Evolutionary conservation across 176 grass and related monocot species (phyloP), one percentile per base, ranked within the genome.

Genomic region (Chrysopogon serrulatus): DNA sequence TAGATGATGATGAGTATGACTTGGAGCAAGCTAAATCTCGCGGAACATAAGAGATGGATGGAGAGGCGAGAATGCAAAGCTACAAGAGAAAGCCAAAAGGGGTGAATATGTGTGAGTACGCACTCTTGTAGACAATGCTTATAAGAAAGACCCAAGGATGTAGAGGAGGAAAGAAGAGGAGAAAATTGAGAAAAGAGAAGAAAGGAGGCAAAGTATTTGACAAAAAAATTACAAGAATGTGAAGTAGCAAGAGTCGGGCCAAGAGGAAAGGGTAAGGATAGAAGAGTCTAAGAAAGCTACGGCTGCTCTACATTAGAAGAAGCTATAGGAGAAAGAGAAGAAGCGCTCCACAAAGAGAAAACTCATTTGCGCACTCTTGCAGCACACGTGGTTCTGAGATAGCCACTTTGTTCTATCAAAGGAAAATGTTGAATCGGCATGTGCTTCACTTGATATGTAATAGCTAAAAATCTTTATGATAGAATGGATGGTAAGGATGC

Each of bases 11-110:
- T 71, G 96, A 98, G 68, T 98, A 95, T 87, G 96, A 98, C 74
- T 27, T 98, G 35, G 93, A 98, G 72, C 92, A 98, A 93, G 96
- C 93, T 24, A 93, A 98, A 64, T 95, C 96, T 67, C 93, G 93
- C 74, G n/a, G 96, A 98, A 65, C 96, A 98, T 79, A 98, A 90
- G 80, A 91, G 96, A 83, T 98, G 96, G 96, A 98, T 98, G 96
- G 96, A 98, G 89, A 93, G 96, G 77, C 96, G n/a, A 98, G 77
- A 98, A 98, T 70, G 18, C 66, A 8, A 98, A 98, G 82, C 78
- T 98, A 79, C 87, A 93, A 66, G 96, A 98, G 80, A 98, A 92
- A 77, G 96, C 96, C 2, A 94, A 92, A 69, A 98, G 93, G 77
- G 77, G 64, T 6, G 96, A 98, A 62, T 90, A 98, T 81, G 77